These are phyloP conservation scores for Firmiana major DNA, from an alignment of 345 rosid species.

Conservation along the genomic window DNA sequence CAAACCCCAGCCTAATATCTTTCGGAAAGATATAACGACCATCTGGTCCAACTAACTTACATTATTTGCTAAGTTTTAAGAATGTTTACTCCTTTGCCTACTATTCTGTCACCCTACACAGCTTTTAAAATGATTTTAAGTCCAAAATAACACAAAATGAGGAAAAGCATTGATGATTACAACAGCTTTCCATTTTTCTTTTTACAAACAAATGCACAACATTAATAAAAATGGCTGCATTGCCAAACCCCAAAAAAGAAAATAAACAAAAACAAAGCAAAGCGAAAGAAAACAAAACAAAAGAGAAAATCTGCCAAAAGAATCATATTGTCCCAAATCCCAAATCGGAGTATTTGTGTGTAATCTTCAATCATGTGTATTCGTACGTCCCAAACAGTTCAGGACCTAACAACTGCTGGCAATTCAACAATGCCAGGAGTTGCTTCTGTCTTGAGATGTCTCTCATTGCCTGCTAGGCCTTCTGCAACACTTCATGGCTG, in stretches of 20 bases:
- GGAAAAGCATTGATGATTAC: not conserved
- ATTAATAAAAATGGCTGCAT: not conserved
- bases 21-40: no score
- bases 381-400: constrained; percentile 3
- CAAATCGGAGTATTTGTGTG: constrained; percentile 1
- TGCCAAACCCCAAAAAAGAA: no score
- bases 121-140: not conserved
- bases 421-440: not conserved
- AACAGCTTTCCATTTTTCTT: not conserved
- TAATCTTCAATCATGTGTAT: constrained; percentile 9
- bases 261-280: no score
- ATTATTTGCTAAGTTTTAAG: not conserved
- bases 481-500: not conserved
- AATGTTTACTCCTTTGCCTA: not conserved
- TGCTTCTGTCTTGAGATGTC: not conserved
- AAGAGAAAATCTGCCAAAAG: not conserved
- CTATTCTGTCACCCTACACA: not conserved
- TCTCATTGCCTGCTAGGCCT: not conserved
- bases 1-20: no score
- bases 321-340: constrained; percentile 7
- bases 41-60: no score
- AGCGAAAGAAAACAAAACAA: no score
- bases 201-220: not conserved
- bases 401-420: not conserved
- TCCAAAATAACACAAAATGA: not conserved